These are phyloP conservation scores for Sicyos baderoa DNA, from an alignment of 306 rosid species.

Conservation along the genomic window DNA sequence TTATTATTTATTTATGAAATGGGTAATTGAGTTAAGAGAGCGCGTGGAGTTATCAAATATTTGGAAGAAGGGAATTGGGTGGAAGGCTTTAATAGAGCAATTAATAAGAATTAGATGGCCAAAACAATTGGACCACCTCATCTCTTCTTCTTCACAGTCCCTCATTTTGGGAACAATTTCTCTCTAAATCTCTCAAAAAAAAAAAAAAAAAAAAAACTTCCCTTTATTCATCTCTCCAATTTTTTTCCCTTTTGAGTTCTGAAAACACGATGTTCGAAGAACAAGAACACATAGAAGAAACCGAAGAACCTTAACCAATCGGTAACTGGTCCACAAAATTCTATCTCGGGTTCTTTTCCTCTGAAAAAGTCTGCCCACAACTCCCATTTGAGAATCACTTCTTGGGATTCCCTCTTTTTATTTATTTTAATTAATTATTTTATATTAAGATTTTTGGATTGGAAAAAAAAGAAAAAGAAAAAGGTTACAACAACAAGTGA, in stretches of 20 bases:
- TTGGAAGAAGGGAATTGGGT: constrained; percentile 35
- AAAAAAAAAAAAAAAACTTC: not conserved
- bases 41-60: constrained; percentile 38
- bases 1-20: not conserved
- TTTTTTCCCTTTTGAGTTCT: not conserved
- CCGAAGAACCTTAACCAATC: not conserved
- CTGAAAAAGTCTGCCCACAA: constrained; percentile 61
- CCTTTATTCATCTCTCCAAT: not conserved
- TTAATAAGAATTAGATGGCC: constrained; percentile 63
- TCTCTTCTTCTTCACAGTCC: constrained; percentile 35
- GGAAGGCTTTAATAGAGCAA: constrained; percentile 49
- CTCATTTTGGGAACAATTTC: constrained; percentile 49
- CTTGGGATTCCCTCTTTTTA: constrained; percentile 37
- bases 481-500: not conserved
- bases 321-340: not conserved
- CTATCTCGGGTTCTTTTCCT: not conserved
- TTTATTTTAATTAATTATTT: not conserved
- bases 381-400: constrained; percentile 47
- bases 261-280: not conserved
- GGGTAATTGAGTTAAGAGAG: constrained; percentile 6
- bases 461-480: not conserved
- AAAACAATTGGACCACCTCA: constrained; percentile 72
- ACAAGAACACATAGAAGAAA: not conserved
- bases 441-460: not conserved
- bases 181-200: constrained; percentile 12